A percentile compares a stretch with the other conserved stretches of the same genome.
Evolutionary conservation across 768 basidiomycete genomes (phyloP).

Genomic region (Psilocybe tampanensis): DNA sequence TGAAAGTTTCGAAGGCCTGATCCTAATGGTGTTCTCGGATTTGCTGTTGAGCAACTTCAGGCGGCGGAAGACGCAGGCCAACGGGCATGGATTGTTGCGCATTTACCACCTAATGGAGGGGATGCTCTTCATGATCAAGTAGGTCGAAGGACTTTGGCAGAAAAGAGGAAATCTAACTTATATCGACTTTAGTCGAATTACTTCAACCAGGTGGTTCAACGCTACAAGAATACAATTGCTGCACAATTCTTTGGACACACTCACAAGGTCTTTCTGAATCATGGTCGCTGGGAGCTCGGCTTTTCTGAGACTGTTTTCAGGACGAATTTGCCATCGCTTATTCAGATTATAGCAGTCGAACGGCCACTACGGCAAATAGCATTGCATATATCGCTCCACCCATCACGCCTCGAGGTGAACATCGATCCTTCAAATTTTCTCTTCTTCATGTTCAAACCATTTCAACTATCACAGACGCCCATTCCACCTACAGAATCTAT

Average conservation of each 20-base stretch:
- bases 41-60: constrained; percentile 55
- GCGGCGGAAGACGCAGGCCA: constrained; percentile 60
- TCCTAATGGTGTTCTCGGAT: constrained; percentile 61
- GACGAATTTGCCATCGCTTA: constrained; percentile 66
- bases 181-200: constrained; percentile 51
- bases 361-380: constrained; percentile 45
- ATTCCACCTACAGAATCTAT: constrained; percentile 60
- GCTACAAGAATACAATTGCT: constrained; percentile 60
- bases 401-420: constrained; percentile 56
- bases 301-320: constrained; percentile 22
- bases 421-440: not conserved
- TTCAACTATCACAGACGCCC: constrained; percentile 39
- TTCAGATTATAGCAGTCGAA: constrained; percentile 50
- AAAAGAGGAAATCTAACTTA: not conserved
- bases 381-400: constrained; percentile 56
- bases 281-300: not conserved
- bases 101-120: constrained; percentile 53
- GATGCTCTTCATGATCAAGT: constrained; percentile 59
- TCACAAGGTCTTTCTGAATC: constrained; percentile 31
- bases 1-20: constrained; percentile 36
- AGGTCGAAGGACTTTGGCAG: not conserved
- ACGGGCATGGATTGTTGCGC: constrained; percentile 63
- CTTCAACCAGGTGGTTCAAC: constrained; percentile 61
- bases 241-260: constrained; percentile 67
- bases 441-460: not conserved